Conservation (phyloP, 495 filamentous ascomycete genomes). For the Hypoxylon cercidicola region DNA sequence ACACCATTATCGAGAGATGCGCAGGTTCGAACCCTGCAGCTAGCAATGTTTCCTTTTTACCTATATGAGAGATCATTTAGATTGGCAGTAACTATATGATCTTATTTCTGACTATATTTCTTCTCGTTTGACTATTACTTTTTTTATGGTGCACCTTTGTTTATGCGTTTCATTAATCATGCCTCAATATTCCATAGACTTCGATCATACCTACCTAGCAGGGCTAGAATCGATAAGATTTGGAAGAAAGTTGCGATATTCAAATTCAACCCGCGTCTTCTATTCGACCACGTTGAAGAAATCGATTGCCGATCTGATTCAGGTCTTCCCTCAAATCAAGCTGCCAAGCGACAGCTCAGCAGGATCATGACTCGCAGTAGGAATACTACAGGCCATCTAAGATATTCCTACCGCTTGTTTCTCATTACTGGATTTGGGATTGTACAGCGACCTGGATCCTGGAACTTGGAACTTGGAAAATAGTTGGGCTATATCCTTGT, state of each 20-base stretch:
- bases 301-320: slow-evolving; percentile 18
- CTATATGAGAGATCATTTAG: neutral
- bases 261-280: slow-evolving; percentile 9
- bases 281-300: slow-evolving; percentile 32
- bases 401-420: slow-evolving; percentile 14
- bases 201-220: too few species aligned
- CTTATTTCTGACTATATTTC: too few species aligned
- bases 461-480: slow-evolving; percentile 8
- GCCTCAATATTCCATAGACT: too few species aligned
- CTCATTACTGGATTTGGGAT: slow-evolving; percentile 16
- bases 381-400: slow-evolving; percentile 2
- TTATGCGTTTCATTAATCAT: neutral
- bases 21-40: slow-evolving; percentile 44
- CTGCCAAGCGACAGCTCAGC: slow-evolving; percentile 11
- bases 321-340: slow-evolving; percentile 27
- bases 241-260: too few species aligned
- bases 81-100: too few species aligned
- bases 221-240: too few species aligned
- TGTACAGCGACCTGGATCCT: neutral
- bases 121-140: neutral
- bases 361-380: slow-evolving; percentile 29
- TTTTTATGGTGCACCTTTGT: neutral
- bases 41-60: slow-evolving; percentile 24
- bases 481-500: neutral
- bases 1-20: slow-evolving; percentile 45